Evolutionary conservation across 768 basidiomycete species (phyloP), one percentile per base, ranked within the genome.

Genomic region (Russula compacta): DNA sequence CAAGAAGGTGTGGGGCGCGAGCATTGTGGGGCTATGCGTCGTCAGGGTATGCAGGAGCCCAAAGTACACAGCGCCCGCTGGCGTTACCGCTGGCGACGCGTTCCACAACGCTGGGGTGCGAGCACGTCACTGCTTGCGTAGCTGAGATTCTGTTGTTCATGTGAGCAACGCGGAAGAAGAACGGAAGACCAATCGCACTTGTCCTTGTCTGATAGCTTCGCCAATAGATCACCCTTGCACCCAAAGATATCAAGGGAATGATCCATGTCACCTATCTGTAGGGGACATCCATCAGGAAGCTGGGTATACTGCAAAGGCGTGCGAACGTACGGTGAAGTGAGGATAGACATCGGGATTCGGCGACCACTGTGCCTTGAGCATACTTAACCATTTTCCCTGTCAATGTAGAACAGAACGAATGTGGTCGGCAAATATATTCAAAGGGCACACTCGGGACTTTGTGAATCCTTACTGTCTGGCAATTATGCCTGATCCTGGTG

Each of bases 41-140:
- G 15, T 57, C 48, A 32, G 47, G 15, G 32, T 71, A 69, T n/a
- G 69, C 58, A 9, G 81, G 81, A 35, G 85, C 89, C 91, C 91
- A 93, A 11, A 93, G 73, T 12, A 88, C 81, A 69, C 90, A 92
- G 56, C 87, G 78, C 32, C 91, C 91, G 61, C 83, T 87, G 1
- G 71, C 91, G 67, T 90, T 92, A 21, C 89, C 91, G 48, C 81
- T 89, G 4, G 79, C 90, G 24, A 79, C 86, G 32, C 91, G 80
- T 67, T 88, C 89, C 2, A 89, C 77, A 21, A 89, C 73, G 58
- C 69, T 84, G 0, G 91, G 90, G 70, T 92, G 91, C 14, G 87
- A 89, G 66, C 86, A 88, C 8, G 91, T 89, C n/a, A 92, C 91
- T n/a, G 91, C 89, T 72, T 92, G 91, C 4, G 86, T 85, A 1